Conservation (phyloP, 148 eudicot genomes). For the Nepenthes gracilis region DNA sequence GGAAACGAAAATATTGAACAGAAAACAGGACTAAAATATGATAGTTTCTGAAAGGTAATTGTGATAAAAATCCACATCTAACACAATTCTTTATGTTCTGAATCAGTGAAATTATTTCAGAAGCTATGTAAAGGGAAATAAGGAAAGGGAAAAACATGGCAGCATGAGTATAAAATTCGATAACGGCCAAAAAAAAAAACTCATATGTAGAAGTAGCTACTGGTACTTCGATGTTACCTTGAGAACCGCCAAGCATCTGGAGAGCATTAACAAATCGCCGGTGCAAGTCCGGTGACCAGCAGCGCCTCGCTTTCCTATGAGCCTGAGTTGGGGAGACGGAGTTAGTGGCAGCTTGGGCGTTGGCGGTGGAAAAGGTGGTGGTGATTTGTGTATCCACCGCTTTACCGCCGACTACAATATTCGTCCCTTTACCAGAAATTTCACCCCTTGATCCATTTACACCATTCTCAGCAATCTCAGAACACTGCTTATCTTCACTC, state of each 20-base stretch:
- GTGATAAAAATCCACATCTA: no score
- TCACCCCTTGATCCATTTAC: constrained; percentile 25
- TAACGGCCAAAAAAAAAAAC: neutral
- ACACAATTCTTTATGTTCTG: no score
- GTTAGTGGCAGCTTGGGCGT: constrained; percentile 5
- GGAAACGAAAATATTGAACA: no score
- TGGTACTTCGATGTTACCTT: constrained; percentile 35
- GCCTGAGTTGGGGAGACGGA: constrained; percentile 21
- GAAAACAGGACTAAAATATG: neutral
- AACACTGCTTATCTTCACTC: constrained; percentile 34
- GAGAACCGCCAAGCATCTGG: constrained; percentile 97
- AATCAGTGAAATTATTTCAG: no score
- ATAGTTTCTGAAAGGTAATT: neutral
- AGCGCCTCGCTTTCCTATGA: constrained; percentile 78
- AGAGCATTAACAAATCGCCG: constrained; percentile 93
- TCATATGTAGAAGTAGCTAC: neutral
- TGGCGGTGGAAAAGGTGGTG: constrained; percentile 15
- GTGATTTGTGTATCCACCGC: constrained; percentile 15
- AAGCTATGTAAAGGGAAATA: no score
- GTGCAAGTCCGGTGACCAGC: constrained; percentile 99
- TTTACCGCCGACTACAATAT: constrained; percentile 10
- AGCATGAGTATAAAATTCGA: neutral
- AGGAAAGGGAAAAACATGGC: no score
- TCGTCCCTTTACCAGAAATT: constrained; percentile 24
- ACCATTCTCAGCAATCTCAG: constrained; percentile 16